Percentiles rank a stretch among this genome's conserved stretches.
Conservation (phyloP, 805 yeast genomes). For the Metschnikowia gelsemii region DNA sequence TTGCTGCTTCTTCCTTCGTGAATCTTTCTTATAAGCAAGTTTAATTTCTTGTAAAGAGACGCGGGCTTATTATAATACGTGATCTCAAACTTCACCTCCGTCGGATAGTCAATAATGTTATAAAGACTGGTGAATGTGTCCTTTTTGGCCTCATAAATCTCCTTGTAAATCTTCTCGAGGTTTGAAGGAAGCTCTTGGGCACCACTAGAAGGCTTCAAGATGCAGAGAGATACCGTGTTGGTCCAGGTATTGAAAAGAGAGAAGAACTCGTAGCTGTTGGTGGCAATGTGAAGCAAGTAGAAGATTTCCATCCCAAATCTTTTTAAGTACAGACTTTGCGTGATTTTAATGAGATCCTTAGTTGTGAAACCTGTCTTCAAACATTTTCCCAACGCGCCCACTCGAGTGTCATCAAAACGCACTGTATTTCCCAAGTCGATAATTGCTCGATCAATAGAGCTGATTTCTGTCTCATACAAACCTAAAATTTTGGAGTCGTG, state of each 20-base stretch:
- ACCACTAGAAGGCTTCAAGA: conserved; percentile 63
- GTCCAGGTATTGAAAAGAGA: conserved; percentile 67
- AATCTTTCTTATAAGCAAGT: conserved; percentile 51
- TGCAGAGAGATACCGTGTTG: conserved; percentile 47
- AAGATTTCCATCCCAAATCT: conserved; percentile 56
- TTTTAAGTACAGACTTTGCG: conserved; percentile 52
- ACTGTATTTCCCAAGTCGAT: conserved; percentile 77
- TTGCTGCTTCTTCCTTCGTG: conserved; percentile 63
- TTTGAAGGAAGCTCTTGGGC: conserved; percentile 66
- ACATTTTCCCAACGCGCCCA: conserved; percentile 87
- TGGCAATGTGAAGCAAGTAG: conserved; percentile 65
- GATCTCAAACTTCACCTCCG: conserved; percentile 53
- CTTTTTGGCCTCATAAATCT: conserved; percentile 48
- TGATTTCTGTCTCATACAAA: conserved; percentile 73
- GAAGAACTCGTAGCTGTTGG: conserved; percentile 75
- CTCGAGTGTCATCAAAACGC: conserved; percentile 61
- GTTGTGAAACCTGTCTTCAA: conserved; percentile 79
- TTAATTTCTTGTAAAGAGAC: conserved; percentile 58
- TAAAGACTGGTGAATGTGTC: conserved; percentile 43
- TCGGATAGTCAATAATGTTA: conserved; percentile 52
- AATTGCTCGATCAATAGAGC: conserved; percentile 67
- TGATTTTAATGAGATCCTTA: conserved; percentile 51
- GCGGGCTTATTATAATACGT: conserved; percentile 53
- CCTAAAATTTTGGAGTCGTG: conserved; percentile 62
- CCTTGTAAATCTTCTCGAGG: conserved; percentile 54